Conservation (phyloP, 257 asterid species). For the Scutellaria minor region DNA sequence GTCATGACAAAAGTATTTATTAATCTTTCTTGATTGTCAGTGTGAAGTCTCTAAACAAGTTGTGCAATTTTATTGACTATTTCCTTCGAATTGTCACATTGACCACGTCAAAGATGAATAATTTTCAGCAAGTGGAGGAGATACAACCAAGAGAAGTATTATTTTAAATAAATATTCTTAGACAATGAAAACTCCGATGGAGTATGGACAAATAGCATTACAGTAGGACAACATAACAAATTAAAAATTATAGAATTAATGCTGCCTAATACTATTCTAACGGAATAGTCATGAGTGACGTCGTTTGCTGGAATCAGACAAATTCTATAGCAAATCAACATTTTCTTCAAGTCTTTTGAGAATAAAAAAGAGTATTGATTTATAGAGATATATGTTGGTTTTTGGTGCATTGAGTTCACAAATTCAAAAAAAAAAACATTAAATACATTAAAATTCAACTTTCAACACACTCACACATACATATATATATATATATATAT, state of each 20-base stretch:
- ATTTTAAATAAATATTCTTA: not conserved
- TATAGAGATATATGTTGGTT: no score
- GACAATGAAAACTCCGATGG: conserved; percentile 4
- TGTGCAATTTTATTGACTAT: not conserved
- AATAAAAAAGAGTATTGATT: no score
- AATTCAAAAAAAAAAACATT: no score
- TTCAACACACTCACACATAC: no score
- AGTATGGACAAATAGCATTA: conserved; percentile 16
- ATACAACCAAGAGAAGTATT: not conserved
- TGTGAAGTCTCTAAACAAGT: not conserved
- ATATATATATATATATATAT: no score
- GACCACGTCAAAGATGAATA: conserved; percentile 24
- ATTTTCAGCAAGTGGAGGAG: not conserved
- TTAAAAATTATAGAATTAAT: not conserved
- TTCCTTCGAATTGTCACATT: not conserved
- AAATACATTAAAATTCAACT: no score
- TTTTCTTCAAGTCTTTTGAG: no score
- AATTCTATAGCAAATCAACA: not conserved
- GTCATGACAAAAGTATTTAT: no score
- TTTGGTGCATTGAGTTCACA: no score
- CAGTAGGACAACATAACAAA: not conserved
- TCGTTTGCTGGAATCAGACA: not conserved
- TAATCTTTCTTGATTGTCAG: not conserved
- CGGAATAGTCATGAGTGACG: not conserved
- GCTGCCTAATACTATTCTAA: not conserved